Base-by-base conservation (phyloP, 2,329 filamentous ascomycete genomes). In the Verticillium alfalfae region DNA sequence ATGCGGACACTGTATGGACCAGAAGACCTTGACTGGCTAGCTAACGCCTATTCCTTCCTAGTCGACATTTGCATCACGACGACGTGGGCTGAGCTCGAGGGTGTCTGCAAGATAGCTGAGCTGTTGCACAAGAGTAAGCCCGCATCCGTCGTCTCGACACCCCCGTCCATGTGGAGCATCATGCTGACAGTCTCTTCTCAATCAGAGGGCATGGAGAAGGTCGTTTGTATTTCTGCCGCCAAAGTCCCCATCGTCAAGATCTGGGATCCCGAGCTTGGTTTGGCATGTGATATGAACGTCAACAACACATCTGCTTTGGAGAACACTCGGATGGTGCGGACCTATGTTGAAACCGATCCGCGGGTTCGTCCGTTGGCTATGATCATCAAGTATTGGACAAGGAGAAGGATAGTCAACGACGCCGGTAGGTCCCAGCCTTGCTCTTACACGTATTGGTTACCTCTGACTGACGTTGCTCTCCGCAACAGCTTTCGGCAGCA, bases 211-310 rank as follows among this genome's bases (percentile, higher is more conserved):
- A 99, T 99, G 95, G 86, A 98, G 74, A 92, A 92, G 70, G 93
- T 99, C 1, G 91, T 97, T 31, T 99, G 95, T 73, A 92, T 98
- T 59, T 92, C 92, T 34, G 91, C 90, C 52, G 95, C 95, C 63
- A 98, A 97, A 76, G 95, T 99, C 15, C 94, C 95, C 4, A 99
- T 99, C 70, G 95, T 99, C 68, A 98, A 98, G 79, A 91, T 97
- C 61, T 99, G 95, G 93, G 95, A 99, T 73, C 95, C 95, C 3
- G 92, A 97, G 73, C 81, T 97, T 62, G 82, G 88, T 66, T 81
- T 99, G 58, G 91, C 93, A 16, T 97, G 93, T 74, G 95, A 99
- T 73, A 95, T 99, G 89, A 99, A 99, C 69, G 93, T 99, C 78
- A 99, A 99, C 79, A 99, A 98, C 70, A 95, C 93, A 0, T 77